Evolutionary conservation across 148 eudicot genomes (phyloP), one percentile per base, ranked within the genome.

Genomic region (Silene conica): DNA sequence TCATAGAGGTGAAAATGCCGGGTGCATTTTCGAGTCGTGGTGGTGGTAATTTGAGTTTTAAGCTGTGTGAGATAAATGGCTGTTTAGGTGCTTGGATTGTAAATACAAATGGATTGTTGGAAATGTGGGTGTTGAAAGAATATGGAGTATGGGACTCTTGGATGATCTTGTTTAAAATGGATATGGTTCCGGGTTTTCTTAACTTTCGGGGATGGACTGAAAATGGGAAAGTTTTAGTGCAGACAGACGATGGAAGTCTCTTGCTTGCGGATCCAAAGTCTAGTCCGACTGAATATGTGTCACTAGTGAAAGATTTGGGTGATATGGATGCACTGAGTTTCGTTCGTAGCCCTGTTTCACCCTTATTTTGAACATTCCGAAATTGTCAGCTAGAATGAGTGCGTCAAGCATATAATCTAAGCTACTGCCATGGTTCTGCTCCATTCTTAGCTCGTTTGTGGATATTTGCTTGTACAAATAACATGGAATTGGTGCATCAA

Each of bases 91-190:
- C 46, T 56, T 80, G 82, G 82, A 48, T 8, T 63, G 68, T 70
- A 46, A 74, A 65, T 67, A 20, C 57, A 6, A 70, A 64, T 28
- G 75, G 78, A 62, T 66, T 57, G 67, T 56, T 75, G 45, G 82
- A 80, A 46, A 70, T 80, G 78, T 80, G 82, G 82, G 64, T 63
- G 41, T 28, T 80, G 46, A 65, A 38, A 70, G 54, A 71, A 21
- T 75, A 80, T 58, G 75, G 82, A 52, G 52, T 19, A 13, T 74
- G 75, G 72, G 75, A 80, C 9, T 63, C 82, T 6, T 80, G 82
- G 82, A 58, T 23, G 67, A 71, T 56, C 14, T 8, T 75, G 43
- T 80, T 75, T 31, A 80, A 58, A 56, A 70, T 71, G 9, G 78
- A 80, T 14, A 20, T 48, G 43, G 25, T 75, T 66, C 65, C 45